Evolutionary conservation across 2,329 filamentous ascomycete species (phyloP).

Genomic region (Cladosporium oxysporum): DNA sequence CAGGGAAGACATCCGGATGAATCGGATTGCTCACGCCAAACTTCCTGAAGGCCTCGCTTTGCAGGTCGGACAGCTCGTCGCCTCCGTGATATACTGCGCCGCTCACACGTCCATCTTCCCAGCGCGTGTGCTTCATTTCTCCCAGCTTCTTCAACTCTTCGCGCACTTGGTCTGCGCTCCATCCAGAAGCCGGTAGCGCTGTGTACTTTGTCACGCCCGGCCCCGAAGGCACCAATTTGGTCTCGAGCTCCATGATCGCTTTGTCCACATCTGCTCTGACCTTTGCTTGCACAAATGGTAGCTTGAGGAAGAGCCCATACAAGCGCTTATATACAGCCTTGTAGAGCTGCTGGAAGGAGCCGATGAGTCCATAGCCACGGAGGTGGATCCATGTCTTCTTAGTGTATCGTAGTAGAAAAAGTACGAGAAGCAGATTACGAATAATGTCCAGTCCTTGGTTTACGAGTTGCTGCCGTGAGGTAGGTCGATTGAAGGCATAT

Average conservation of each 20-base stretch:
- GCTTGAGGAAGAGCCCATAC: slow-evolving; percentile 82
- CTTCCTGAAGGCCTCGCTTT: slow-evolving; percentile 88
- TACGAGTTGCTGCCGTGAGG: slow-evolving; percentile 29
- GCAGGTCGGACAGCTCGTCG: slow-evolving; percentile 74
- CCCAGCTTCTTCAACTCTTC: slow-evolving; percentile 77
- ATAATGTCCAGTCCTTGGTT: slow-evolving; percentile 44
- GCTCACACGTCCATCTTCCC: slow-evolving; percentile 94
- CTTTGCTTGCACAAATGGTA: slow-evolving; percentile 82
- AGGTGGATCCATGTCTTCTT: slow-evolving; percentile 81
- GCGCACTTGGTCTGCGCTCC: slow-evolving; percentile 75
- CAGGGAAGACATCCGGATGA: slow-evolving; percentile 96
- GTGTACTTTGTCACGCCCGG: slow-evolving; percentile 73
- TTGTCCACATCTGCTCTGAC: slow-evolving; percentile 83
- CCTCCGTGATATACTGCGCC: slow-evolving; percentile 97
- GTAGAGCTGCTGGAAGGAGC: slow-evolving; percentile 75
- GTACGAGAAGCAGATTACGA: slow-evolving; percentile 83
- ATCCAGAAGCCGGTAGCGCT: slow-evolving; percentile 78
- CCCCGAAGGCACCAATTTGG: slow-evolving; percentile 76
- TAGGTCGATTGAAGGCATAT: slow-evolving; percentile 26
- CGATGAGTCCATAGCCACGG: slow-evolving; percentile 83
- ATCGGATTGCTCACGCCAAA: slow-evolving; percentile 97
- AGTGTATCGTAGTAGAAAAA: slow-evolving; percentile 82
- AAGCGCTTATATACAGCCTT: slow-evolving; percentile 67
- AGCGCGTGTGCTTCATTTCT: slow-evolving; percentile 88
- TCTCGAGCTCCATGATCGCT: slow-evolving; percentile 75